Conservation (phyloP, 257 asterid genomes). For the Solanum lignicaule region DNA sequence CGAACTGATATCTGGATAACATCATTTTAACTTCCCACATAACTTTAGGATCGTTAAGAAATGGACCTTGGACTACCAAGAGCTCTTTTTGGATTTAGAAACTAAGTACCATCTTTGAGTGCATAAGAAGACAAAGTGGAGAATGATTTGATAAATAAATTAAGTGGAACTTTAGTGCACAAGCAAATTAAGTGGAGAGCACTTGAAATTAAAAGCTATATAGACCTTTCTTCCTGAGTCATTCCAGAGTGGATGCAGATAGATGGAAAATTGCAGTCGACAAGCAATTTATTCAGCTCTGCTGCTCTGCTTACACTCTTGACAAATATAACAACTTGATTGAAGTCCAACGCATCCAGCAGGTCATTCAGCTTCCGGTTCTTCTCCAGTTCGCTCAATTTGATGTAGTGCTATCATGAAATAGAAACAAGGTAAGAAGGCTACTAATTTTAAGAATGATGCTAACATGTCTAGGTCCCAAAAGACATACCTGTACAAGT, state of each 20-base stretch:
- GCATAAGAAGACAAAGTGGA: not conserved
- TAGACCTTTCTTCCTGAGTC: conserved; percentile 89
- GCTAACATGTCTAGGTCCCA: conserved; percentile 28
- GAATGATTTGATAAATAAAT: not conserved
- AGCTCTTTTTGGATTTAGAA: not conserved
- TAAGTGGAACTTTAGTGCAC: not conserved
- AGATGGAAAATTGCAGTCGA: conserved; percentile 84
- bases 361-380: conserved; percentile 80
- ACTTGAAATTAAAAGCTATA: not conserved
- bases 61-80: not conserved
- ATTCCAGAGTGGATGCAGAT: conserved; percentile 93
- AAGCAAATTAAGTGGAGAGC: not conserved
- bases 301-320: conserved; percentile 85
- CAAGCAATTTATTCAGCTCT: conserved; percentile 77
- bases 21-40: not conserved
- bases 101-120: not conserved
- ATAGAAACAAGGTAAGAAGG: not conserved
- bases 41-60: not conserved
- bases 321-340: conserved; percentile 85
- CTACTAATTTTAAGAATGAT: not conserved
- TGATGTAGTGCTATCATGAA: conserved; percentile 80
- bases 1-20: not conserved
- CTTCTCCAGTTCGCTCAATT: conserved; percentile 77
- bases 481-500: conserved; percentile 62
- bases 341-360: conserved; percentile 85